Percentiles rank a stretch among this genome's conserved stretches.
Evolutionary conservation across 495 filamentous ascomycete species (phyloP).

Genomic region (Lasiosphaeria miniovina): DNA sequence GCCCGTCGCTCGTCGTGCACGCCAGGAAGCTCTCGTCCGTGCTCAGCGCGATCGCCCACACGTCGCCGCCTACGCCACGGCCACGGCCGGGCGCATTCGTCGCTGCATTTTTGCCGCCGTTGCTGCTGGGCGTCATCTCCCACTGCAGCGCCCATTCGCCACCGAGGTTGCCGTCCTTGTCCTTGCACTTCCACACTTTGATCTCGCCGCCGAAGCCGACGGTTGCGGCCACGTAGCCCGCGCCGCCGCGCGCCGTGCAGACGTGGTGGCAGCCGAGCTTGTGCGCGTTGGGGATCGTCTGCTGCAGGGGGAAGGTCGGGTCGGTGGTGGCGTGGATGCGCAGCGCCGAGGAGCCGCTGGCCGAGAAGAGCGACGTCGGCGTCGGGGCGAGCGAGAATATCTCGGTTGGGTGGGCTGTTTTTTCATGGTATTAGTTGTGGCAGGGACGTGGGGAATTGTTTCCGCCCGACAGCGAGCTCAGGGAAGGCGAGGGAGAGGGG

Average conservation of each 20-base stretch:
- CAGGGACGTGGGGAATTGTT: no score
- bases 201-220: slow-evolving; percentile 85
- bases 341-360: slow-evolving; percentile 75
- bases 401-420: slow-evolving; percentile 75
- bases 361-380: slow-evolving; percentile 69
- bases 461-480: no score
- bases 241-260: slow-evolving; percentile 53
- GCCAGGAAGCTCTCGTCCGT: slow-evolving; percentile 79
- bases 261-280: slow-evolving; percentile 87
- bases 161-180: slow-evolving; percentile 35
- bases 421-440: neutral
- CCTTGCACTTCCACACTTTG: slow-evolving; percentile 66
- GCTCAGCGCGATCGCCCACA: slow-evolving; percentile 85
- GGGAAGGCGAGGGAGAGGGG: no score
- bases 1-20: slow-evolving; percentile 75
- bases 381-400: slow-evolving; percentile 90
- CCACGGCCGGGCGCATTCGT: slow-evolving; percentile 68
- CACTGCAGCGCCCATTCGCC: slow-evolving; percentile 49
- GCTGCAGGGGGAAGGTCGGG: slow-evolving; percentile 68
- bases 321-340: slow-evolving; percentile 70
- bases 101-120: slow-evolving; percentile 69
- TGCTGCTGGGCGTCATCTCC: slow-evolving; percentile 33
- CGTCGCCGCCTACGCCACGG: slow-evolving; percentile 54
- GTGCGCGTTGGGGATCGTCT: slow-evolving; percentile 74
- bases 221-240: slow-evolving; percentile 70